These are phyloP conservation scores for Sphaerostilbella broomeana DNA, from an alignment of 2,329 filamentous ascomycete species.

Conservation along the genomic window DNA sequence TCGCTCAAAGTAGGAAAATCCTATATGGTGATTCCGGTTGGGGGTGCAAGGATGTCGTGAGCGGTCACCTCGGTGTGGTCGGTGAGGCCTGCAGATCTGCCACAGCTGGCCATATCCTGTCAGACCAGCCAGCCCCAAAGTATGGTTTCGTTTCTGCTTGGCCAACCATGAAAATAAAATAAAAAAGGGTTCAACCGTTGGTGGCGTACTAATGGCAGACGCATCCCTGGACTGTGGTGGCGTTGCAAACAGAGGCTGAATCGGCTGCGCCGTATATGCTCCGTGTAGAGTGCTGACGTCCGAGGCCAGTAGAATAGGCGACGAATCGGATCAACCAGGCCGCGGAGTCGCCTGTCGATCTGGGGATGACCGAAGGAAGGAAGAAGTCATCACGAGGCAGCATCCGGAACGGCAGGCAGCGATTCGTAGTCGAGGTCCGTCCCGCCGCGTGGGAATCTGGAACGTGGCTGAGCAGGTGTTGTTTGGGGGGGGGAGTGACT, in stretches of 20 bases:
- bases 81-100: not conserved
- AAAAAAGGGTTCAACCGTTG: too few species aligned
- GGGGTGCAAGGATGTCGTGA: not conserved
- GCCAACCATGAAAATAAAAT: not conserved
- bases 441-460: not conserved
- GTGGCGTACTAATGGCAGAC: too few species aligned
- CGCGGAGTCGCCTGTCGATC: constrained; percentile 3
- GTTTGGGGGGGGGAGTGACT: not conserved
- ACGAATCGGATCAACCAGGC: constrained; percentile 5
- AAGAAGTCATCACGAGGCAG: too few species aligned
- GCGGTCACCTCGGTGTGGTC: constrained; percentile 3
- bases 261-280: constrained; percentile 10
- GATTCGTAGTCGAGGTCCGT: constrained; percentile 5
- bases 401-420: too few species aligned
- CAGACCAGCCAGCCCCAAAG: not conserved
- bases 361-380: too few species aligned
- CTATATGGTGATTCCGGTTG: too few species aligned
- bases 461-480: not conserved
- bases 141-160: not conserved
- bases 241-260: too few species aligned
- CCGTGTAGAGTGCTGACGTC: constrained; percentile 11
- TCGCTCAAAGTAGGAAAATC: constrained; percentile 2
- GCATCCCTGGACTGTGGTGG: too few species aligned
- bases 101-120: not conserved
- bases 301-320: constrained; percentile 6